A percentile compares a stretch with the other conserved stretches of the same genome.
phyloP scores from a whole-genome alignment of 2,329 filamentous ascomycete genomes.

The Colletotrichum cuscutae region DNA sequence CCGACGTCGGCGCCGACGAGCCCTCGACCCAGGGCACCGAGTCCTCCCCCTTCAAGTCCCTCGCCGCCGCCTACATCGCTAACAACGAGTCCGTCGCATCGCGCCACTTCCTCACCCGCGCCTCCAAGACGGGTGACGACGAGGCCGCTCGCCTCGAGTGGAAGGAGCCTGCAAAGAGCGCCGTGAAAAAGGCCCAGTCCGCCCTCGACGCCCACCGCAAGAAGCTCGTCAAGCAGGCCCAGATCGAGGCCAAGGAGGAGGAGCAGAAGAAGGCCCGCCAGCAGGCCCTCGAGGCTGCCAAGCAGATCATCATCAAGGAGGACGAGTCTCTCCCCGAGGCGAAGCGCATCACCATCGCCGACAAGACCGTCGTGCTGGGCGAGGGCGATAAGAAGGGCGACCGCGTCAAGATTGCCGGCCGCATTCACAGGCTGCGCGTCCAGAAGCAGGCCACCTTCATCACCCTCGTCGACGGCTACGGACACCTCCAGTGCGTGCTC shows the following conservation, averaged over 20 bases:
- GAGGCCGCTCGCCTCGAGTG: conserved; percentile 73
- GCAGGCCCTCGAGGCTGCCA: conserved; percentile 76
- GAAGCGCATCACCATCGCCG: conserved; percentile 79
- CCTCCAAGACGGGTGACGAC: conserved; percentile 75
- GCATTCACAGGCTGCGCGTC: conserved; percentile 82
- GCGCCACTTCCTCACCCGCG: conserved; percentile 74
- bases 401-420: conserved; percentile 82
- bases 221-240: conserved; percentile 83
- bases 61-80: conserved; percentile 81
- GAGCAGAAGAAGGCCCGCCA: conserved; percentile 72
- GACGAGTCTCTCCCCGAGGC: conserved; percentile 79
- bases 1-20: conserved; percentile 80
- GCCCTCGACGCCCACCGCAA: conserved; percentile 82
- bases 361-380: conserved; percentile 72
- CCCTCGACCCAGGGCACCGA: conserved; percentile 74
- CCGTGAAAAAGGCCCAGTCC: conserved; percentile 84
- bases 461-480: conserved; percentile 86
- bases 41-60: conserved; percentile 81
- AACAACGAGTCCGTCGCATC: conserved; percentile 65
- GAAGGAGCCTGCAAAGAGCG: conserved; percentile 86
- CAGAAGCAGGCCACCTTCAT: conserved; percentile 91
- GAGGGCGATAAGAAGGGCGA: conserved; percentile 71
- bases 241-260: conserved; percentile 76
- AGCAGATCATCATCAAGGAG: conserved; percentile 77
- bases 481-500: conserved; percentile 86